Evolutionary conservation across 257 asterid species (phyloP).

Genomic region (Rauvolfia tetraphylla): DNA sequence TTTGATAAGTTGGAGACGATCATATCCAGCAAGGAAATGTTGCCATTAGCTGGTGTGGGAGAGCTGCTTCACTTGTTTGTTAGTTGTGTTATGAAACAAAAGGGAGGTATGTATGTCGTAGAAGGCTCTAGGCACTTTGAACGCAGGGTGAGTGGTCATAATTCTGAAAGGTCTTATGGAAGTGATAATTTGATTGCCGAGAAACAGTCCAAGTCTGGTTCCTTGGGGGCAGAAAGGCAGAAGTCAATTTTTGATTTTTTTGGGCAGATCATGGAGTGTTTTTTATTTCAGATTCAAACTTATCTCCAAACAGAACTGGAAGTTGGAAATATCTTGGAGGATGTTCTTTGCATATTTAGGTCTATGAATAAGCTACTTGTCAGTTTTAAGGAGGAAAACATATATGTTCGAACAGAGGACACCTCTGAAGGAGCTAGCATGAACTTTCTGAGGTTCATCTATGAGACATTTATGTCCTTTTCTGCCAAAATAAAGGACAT

Average conservation of each 20-base stretch:
- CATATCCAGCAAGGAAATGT: constrained; percentile 45
- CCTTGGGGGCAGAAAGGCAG: constrained; percentile 53
- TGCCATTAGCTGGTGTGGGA: constrained; percentile 63
- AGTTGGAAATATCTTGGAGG: constrained; percentile 26
- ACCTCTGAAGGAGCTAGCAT: constrained; percentile 67
- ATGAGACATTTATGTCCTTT: constrained; percentile 46
- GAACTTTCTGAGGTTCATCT: constrained; percentile 58
- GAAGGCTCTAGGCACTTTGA: constrained; percentile 32
- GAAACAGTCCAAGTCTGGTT: constrained; percentile 26
- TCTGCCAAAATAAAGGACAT: constrained; percentile 42
- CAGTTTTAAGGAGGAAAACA: constrained; percentile 46
- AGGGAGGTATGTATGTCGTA: constrained; percentile 36
- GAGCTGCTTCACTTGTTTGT: constrained; percentile 70
- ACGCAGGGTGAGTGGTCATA: constrained; percentile 15
- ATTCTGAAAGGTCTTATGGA: constrained; percentile 17
- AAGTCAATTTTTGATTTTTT: constrained; percentile 60
- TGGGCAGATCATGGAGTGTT: constrained; percentile 64
- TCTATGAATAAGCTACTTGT: constrained; percentile 61
- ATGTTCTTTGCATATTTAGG: constrained; percentile 45
- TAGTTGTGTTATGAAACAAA: constrained; percentile 49
- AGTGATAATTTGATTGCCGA: constrained; percentile 23
- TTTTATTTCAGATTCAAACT: constrained; percentile 45
- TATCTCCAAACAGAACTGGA: constrained; percentile 38
- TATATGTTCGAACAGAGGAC: constrained; percentile 69
- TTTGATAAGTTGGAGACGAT: constrained; percentile 76